A percentile compares a stretch with the other conserved stretches of the same genome.
These are phyloP conservation scores for Pontederia paniculata DNA, from an alignment of 176 grass and related monocot genomes.

Conservation along the genomic window DNA sequence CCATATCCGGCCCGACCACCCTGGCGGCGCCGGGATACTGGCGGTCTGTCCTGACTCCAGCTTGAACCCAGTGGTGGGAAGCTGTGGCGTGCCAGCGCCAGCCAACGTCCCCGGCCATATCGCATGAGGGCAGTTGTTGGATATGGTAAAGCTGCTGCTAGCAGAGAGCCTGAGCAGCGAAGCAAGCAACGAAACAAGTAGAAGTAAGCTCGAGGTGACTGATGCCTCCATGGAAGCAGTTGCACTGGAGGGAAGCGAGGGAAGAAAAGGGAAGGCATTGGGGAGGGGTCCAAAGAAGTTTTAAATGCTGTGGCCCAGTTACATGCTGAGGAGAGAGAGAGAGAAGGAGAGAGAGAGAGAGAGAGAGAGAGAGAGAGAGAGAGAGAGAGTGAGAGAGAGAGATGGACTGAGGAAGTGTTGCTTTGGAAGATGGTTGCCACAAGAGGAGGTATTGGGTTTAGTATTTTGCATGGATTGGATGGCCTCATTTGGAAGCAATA, in stretches of 20 bases:
- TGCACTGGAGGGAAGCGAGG: not conserved
- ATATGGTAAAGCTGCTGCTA: conserved; percentile 51
- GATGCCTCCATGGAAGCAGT: conserved; percentile 22
- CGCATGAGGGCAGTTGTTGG: conserved; percentile 58
- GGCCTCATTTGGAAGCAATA: conserved; percentile 62
- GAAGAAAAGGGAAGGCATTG: conserved; percentile 8
- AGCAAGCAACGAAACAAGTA: conserved; percentile 16
- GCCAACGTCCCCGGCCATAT: conserved; percentile 84
- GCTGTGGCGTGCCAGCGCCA: conserved; percentile 60
- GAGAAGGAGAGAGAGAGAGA: too few relatives aligned
- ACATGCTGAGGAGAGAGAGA: too few relatives aligned
- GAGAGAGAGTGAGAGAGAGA: too few relatives aligned
- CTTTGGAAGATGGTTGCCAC: too few relatives aligned
- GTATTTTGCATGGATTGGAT: conserved; percentile 47
- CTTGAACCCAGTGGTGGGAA: conserved; percentile 61
- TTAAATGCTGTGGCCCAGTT: conserved; percentile 25
- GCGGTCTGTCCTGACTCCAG: conserved; percentile 49
- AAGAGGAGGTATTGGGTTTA: conserved; percentile 13
- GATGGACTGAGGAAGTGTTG: too few relatives aligned
- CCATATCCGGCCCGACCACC: conserved; percentile 88
- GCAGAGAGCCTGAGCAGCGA: conserved; percentile 23
- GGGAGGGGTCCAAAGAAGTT: conserved; percentile 7
- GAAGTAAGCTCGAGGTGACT: too few relatives aligned
- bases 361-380: too few relatives aligned
- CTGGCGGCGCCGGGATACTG: conserved; percentile 39